Percentiles rank a stretch among this genome's conserved stretches.
Conservation (phyloP, 176 grass and related monocot genomes). For the Pontederia crassipes region DNA sequence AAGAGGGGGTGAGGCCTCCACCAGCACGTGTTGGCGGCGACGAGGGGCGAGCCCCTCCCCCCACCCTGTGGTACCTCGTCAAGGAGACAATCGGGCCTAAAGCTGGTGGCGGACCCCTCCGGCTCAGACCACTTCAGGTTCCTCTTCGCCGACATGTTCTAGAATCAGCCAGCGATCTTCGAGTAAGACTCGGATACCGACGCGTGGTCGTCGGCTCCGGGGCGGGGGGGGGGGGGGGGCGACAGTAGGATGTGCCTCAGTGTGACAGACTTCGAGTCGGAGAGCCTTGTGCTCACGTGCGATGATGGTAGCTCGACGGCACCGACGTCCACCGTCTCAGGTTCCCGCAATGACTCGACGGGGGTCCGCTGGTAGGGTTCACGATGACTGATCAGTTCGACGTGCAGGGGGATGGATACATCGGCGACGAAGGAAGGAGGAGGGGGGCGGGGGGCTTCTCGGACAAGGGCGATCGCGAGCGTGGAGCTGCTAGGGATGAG, state of each 20-base stretch:
- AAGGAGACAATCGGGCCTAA: slow-evolving; percentile 76
- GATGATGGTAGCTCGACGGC: slow-evolving; percentile 8
- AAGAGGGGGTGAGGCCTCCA: too few relatives aligned
- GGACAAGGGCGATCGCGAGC: slow-evolving; percentile 37
- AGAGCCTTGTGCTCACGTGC: slow-evolving; percentile 55
- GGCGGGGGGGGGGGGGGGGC: too few relatives aligned
- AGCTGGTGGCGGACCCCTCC: slow-evolving; percentile 66
- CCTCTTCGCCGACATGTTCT: slow-evolving; percentile 78
- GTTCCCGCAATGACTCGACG: slow-evolving; percentile 32
- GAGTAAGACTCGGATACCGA: slow-evolving; percentile 69
- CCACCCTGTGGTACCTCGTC: slow-evolving; percentile 78
- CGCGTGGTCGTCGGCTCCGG: slow-evolving; percentile 29
- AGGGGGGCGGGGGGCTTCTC: slow-evolving; percentile 28
- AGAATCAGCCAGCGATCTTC: slow-evolving; percentile 51
- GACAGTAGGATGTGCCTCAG: slow-evolving; percentile 43
- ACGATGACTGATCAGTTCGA: slow-evolving; percentile 36
- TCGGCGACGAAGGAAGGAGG: slow-evolving; percentile 35
- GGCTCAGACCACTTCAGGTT: slow-evolving; percentile 65
- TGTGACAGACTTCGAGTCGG: slow-evolving; percentile 37
- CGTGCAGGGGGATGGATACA: slow-evolving; percentile 78
- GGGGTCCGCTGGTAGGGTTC: slow-evolving; percentile 10
- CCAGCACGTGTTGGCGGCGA: too few relatives aligned
- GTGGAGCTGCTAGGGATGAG: slow-evolving; percentile 73
- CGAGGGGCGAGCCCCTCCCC: slow-evolving; percentile 73
- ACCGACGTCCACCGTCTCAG: slow-evolving; percentile 54